phyloP scores from a whole-genome alignment of 148 eudicot species.

The Fagopyrum tataricum region DNA sequence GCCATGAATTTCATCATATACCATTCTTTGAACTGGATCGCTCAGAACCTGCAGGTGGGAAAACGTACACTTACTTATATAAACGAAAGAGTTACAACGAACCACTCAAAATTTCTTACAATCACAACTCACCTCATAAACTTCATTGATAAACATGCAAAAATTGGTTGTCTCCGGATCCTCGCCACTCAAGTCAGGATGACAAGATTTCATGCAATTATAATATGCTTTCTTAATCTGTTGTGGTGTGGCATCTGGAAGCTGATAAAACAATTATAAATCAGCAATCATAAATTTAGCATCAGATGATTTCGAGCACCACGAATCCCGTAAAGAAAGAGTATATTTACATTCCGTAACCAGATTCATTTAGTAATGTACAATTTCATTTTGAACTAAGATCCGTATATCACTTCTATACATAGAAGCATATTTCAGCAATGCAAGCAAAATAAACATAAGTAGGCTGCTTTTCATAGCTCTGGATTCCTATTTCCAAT shows the following conservation, averaged over 20 bases:
- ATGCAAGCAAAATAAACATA: not conserved
- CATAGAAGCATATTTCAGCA: not conserved
- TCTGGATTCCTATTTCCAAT: not conserved
- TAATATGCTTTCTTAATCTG: conserved; percentile 93
- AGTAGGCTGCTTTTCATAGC: not conserved
- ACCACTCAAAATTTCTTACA: not conserved
- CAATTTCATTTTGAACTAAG: too few relatives aligned
- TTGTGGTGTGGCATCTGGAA: conserved; percentile 85
- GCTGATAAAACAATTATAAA: not conserved
- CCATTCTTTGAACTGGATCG: conserved; percentile 91
- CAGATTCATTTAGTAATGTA: too few relatives aligned
- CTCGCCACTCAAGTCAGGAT: conserved; percentile 95
- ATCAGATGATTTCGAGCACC: not conserved
- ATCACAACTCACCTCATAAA: conserved; percentile 54
- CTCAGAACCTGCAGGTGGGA: conserved; percentile 59
- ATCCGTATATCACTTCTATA: too few relatives aligned
- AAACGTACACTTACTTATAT: not conserved
- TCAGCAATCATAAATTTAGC: conserved; percentile 3
- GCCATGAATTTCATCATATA: conserved; percentile 93
- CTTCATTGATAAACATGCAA: conserved; percentile 95
- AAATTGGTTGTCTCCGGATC: conserved; percentile 82
- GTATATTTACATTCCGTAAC: too few relatives aligned
- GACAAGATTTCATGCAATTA: conserved; percentile 96
- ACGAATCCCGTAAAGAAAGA: not conserved
- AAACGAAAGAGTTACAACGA: not conserved